A percentile compares a stretch with the other conserved stretches of the same genome.
Conservation (phyloP, 2,329 filamentous ascomycete species). For the Phialophora chinensis region DNA sequence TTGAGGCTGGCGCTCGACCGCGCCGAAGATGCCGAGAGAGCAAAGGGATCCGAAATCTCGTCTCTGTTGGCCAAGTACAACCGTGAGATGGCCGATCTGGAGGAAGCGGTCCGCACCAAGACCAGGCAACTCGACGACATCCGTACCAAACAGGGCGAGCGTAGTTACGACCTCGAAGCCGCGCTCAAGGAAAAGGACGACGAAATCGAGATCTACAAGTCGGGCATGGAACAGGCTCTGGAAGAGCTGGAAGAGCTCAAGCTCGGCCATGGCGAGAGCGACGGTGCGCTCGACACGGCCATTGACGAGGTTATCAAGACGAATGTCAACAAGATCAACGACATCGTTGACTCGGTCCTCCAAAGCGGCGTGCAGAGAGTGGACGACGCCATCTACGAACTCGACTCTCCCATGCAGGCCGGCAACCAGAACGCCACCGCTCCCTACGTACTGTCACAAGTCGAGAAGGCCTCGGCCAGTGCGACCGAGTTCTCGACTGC, state of each 20-base stretch:
- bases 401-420: constrained; percentile 97
- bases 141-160: constrained; percentile 76
- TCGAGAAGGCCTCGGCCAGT: constrained; percentile 92
- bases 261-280: constrained; percentile 71
- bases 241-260: constrained; percentile 89
- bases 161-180: constrained; percentile 82
- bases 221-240: constrained; percentile 94
- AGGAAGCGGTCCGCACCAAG: constrained; percentile 88
- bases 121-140: constrained; percentile 84
- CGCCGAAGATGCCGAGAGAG: constrained; percentile 87
- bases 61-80: constrained; percentile 96
- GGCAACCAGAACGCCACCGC: constrained; percentile 98
- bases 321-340: constrained; percentile 91
- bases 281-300: constrained; percentile 83
- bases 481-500: constrained; percentile 97
- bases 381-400: constrained; percentile 94
- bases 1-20: constrained; percentile 89
- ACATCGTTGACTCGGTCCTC: constrained; percentile 95
- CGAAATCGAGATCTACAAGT: constrained; percentile 97
- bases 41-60: constrained; percentile 93
- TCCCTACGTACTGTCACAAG: constrained; percentile 91
- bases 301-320: constrained; percentile 87
- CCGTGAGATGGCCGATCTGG: constrained; percentile 93
- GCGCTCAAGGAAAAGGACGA: constrained; percentile 93
- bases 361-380: constrained; percentile 92